Evolutionary conservation across 2,329 filamentous ascomycete species (phyloP), one percentile per base, ranked within the genome.

Genomic region (Pezicula neosporulosa): DNA sequence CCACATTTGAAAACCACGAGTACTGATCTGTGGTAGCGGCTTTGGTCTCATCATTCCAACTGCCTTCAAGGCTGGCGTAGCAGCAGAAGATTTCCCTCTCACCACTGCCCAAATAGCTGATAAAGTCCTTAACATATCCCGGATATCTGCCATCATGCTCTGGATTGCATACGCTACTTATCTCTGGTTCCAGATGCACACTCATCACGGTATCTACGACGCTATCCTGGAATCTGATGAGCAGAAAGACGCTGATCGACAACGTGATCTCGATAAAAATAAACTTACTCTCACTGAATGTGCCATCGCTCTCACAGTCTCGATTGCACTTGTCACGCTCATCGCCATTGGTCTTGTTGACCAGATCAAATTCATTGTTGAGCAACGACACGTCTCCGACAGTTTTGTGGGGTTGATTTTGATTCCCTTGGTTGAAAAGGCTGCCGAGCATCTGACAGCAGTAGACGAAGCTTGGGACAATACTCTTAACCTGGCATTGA

Each of bases 381-480:
- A 68, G 18, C 72, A 76, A 39, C 70, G 69, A 24, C 68, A 72
- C 24, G 72, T 85, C 38, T 75, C 75, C 1, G 80, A 85, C 58
- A 76, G 77, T 28, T 86, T 85, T 56, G 72, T 85, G 55, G 81
- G 89, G 61, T 74, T 95, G 36, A 93, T 94, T 57, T 77, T 95
- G 1, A 80, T 94, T 5, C 86, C 89, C 4, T 77, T 95, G 0
- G 89, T 94, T 6, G 90, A 95, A 65, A 95, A 96, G 69, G 85
- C 87, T 3, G 89, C 90, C 12, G 90, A 95, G 68, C 90, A 95
- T 69, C 73, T 95, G 44, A 92, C 88, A 2, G 88, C 89, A 39
- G 77, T 95, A 52, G 89, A 94, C 60, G 90, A 95, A 75, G 90
- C 90, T 21, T 93, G 84, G 77, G 87, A 90, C 61, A 83, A 89